Evolutionary conservation across 2,329 filamentous ascomycete genomes (phyloP).

Genomic region (Trichoderma aggressivum): DNA sequence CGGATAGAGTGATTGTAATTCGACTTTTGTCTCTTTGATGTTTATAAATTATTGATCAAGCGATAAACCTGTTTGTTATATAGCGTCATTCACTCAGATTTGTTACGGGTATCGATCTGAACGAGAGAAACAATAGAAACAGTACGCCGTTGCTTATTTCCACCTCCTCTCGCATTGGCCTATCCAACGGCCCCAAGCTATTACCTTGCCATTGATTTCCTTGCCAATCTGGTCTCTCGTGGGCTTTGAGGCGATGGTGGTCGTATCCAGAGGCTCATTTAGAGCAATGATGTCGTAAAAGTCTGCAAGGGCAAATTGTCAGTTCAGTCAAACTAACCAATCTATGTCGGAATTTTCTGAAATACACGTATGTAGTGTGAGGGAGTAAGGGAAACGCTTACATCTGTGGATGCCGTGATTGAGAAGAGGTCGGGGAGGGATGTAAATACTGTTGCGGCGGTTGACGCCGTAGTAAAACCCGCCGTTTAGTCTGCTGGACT

Average conservation of each 20-base stretch:
- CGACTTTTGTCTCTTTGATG: neutral
- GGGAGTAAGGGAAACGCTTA: constrained; percentile 25
- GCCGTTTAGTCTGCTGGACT: constrained; percentile 35
- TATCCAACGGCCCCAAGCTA: constrained; percentile 49
- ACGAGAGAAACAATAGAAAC: neutral
- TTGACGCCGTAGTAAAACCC: constrained; percentile 48
- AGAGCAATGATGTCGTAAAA: constrained; percentile 50
- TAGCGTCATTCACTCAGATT: neutral
- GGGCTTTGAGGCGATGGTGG: constrained; percentile 35
- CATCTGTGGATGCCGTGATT: constrained; percentile 52
- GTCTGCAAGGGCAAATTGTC: constrained; percentile 27
- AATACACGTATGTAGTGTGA: rapidly evolving
- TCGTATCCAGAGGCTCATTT: constrained; percentile 39
- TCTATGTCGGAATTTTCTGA: neutral
- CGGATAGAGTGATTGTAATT: constrained; percentile 27
- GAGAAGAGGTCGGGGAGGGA: constrained; percentile 44
- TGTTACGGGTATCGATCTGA: neutral
- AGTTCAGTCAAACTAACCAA: constrained; percentile 13
- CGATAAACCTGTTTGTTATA: neutral
- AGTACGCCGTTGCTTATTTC: neutral
- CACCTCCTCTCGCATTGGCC: constrained; percentile 44
- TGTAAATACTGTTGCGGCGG: constrained; percentile 39
- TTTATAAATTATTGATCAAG: neutral
- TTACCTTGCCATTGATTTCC: constrained; percentile 45
- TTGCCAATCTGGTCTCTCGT: constrained; percentile 42